A percentile compares a stretch with the other conserved stretches of the same genome.
Conservation (phyloP, 148 eudicot species). For the Linanthus parryae region DNA sequence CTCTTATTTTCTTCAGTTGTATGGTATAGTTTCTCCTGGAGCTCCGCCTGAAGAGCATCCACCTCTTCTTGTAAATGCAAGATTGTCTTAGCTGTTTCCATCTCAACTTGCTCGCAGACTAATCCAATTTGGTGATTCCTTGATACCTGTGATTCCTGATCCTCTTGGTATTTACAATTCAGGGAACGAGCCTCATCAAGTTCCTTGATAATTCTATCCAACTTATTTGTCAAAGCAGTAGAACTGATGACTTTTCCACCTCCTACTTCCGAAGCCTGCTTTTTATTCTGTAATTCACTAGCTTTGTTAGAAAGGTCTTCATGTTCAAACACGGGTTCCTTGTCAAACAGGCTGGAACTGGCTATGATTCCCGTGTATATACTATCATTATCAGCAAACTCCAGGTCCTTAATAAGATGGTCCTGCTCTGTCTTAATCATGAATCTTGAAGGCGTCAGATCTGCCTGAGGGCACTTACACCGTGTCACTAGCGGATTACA, state of each 20-base stretch:
- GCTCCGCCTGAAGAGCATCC: slow-evolving; percentile 35
- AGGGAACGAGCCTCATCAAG: slow-evolving; percentile 38
- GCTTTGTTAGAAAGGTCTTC: slow-evolving; percentile 8
- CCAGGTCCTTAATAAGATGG: slow-evolving; percentile 26
- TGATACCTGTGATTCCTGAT: slow-evolving; percentile 21
- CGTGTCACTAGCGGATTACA: slow-evolving; percentile 4
- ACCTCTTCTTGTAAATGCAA: slow-evolving; percentile 57
- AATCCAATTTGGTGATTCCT: slow-evolving; percentile 36
- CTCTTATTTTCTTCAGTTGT: slow-evolving; percentile 35
- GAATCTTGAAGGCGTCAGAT: slow-evolving; percentile 24
- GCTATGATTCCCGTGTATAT: slow-evolving; percentile 19
- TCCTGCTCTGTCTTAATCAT: slow-evolving; percentile 35
- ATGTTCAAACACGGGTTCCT: slow-evolving; percentile 10
- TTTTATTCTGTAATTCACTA: slow-evolving; percentile 7
- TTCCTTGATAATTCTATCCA: slow-evolving; percentile 35
- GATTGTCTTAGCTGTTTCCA: slow-evolving; percentile 53
- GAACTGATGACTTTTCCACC: slow-evolving; percentile 15
- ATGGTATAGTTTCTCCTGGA: slow-evolving; percentile 27
- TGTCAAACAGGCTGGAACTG: slow-evolving; percentile 7
- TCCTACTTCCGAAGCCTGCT: not conserved
- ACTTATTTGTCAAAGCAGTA: slow-evolving; percentile 28
- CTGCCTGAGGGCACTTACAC: slow-evolving; percentile 15
- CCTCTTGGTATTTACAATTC: slow-evolving; percentile 33
- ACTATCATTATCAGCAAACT: slow-evolving; percentile 22
- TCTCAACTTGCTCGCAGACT: slow-evolving; percentile 43